phyloP scores from a whole-genome alignment of 352 stramenopile species.

The Globisporangium heterothallicum region DNA sequence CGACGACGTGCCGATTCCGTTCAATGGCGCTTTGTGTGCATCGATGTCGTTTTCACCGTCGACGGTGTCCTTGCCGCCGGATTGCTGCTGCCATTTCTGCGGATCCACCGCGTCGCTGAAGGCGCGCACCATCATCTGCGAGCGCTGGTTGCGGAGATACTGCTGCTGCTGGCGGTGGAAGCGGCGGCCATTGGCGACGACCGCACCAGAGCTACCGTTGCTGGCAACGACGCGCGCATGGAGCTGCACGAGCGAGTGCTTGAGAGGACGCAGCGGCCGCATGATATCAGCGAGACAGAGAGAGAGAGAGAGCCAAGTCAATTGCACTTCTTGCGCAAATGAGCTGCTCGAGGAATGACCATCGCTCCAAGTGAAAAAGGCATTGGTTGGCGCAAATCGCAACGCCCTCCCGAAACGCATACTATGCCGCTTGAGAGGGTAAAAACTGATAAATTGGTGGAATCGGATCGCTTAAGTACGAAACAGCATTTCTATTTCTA shows the following conservation, averaged over 20 bases:
- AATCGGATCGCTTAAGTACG: not conserved
- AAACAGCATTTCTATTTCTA: constrained; percentile 9
- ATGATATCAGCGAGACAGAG: constrained; percentile 9
- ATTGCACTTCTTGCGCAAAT: constrained; percentile 6
- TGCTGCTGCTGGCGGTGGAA: constrained; percentile 18
- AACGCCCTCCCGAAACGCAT: constrained; percentile 10
- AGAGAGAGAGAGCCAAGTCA: not conserved
- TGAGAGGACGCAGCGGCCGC: constrained; percentile 32
- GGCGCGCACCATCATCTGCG: constrained; percentile 29
- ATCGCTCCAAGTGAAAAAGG: not conserved
- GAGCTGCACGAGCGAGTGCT: constrained; percentile 32
- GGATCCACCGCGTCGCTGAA: constrained; percentile 40
- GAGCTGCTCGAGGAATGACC: not conserved
- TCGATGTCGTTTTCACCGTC: not conserved
- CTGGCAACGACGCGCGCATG: constrained; percentile 8
- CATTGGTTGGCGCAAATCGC: constrained; percentile 23
- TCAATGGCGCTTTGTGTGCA: constrained; percentile 7
- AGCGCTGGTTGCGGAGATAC: constrained; percentile 12
- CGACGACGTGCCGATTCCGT: constrained; percentile 4
- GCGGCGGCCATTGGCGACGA: constrained; percentile 8
- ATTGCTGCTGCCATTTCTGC: constrained; percentile 13
- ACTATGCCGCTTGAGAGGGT: constrained; percentile 7
- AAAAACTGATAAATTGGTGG: not conserved
- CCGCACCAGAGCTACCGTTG: not conserved
- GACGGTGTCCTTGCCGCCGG: not conserved